Evolutionary conservation across 2,329 filamentous ascomycete species (phyloP).

Genomic region (Fonsecaea monophora): DNA sequence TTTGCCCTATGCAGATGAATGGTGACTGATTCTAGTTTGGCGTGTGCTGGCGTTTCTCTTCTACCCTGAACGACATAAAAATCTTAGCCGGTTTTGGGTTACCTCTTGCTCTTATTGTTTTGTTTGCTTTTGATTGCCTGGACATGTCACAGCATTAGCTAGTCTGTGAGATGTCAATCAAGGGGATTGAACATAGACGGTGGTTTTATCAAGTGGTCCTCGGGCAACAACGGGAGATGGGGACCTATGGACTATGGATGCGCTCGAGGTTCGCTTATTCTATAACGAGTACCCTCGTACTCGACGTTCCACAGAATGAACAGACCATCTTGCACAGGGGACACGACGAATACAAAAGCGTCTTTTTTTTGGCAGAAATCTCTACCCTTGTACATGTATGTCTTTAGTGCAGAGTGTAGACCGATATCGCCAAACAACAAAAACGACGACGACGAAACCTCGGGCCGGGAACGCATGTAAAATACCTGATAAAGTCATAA

Average conservation of each 20-base stretch:
- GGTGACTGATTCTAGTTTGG: background rate
- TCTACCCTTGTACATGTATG: no score
- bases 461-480: no score
- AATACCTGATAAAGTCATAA: no score
- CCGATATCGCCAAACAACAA: no score
- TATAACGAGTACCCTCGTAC: background rate
- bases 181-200: background rate
- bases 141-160: background rate
- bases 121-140: background rate
- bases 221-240: background rate
- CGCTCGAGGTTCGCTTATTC: background rate
- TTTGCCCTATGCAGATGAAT: background rate
- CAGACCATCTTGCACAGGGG: background rate
- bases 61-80: constrained; percentile 8
- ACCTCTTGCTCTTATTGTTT: background rate
- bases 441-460: no score
- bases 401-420: no score
- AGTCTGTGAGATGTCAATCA: background rate
- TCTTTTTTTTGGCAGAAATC: background rate
- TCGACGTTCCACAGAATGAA: background rate
- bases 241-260: background rate
- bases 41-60: constrained; percentile 2
- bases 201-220: constrained; percentile 2
- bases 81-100: background rate
- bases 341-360: background rate